Evolutionary conservation across 2,329 filamentous ascomycete genomes (phyloP), one percentile per base, ranked within the genome.

Genomic region (Thermoascus crustaceus): DNA sequence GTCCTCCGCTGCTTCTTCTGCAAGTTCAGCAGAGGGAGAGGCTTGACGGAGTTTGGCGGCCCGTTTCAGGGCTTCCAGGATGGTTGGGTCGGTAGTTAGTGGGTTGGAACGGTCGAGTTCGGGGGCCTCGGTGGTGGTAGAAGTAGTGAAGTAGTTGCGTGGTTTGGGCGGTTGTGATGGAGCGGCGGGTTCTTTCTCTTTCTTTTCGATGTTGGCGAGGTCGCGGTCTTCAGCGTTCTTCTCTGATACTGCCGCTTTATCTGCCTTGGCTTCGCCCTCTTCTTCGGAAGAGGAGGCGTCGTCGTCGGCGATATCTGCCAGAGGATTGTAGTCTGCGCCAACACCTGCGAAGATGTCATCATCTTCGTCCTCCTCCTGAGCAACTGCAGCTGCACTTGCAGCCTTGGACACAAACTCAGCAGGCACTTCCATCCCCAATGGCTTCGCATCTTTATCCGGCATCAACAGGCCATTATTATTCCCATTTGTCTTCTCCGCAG

Each of bases 31-130:
- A 9, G 32, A 47, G 55, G 58, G 39, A 67, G 68, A 58, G 72
- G 66, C 31, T 33, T 58, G 54, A 21, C 60, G 57, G 36, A 86
- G 68, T 7, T 76, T 68, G 11, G 83, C 82, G 7, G 89, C 89
- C 58, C 87, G 87, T 61, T 87, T 85, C 50, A 98, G 73, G 0
- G 86, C 86, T 3, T 85, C 86, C 44, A 87, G 72, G 43, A 94
- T 80, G 2, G 82, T 76, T 2, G 86, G 82, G 50, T 95, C 86
- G 17, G 72, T 73, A 50, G 81, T 74, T 4, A 72, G 53, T 3
- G 64, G 61, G 31, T 66, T 64, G 17, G 52, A 47, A 5, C 55
- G 48, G 16, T 54, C 52, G 7, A 53, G 57, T 43, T 75, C 67
- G 29, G 74, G 68, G 1, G 73, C 73, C 10, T 75, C 64, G 25